Conservation (phyloP, 1,284 basidiomycete genomes). For the Paramarasmius palmivorus region DNA sequence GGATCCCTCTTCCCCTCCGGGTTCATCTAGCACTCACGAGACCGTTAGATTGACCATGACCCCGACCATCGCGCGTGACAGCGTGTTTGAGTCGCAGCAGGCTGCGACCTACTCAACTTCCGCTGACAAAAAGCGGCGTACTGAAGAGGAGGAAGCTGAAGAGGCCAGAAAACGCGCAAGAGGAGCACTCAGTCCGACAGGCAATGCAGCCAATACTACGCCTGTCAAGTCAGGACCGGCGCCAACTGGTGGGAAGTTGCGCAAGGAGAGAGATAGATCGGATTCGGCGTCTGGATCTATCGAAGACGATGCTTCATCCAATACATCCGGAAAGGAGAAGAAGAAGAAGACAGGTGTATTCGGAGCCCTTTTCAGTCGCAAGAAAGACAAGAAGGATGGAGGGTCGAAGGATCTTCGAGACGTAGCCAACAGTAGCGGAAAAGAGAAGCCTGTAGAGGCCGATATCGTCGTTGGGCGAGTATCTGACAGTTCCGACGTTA, state of each 20-base stretch:
- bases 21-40: constrained; percentile 37
- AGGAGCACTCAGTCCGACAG: constrained; percentile 37
- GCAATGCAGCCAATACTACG: constrained; percentile 22
- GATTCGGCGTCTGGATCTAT: constrained; percentile 19
- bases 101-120: constrained; percentile 44
- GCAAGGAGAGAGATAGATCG: constrained; percentile 58
- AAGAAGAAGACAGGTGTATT: constrained; percentile 75
- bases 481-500: not conserved
- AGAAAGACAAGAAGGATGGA: constrained; percentile 59
- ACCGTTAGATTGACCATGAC: constrained; percentile 78
- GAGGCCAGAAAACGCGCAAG: constrained; percentile 54
- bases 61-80: constrained; percentile 67
- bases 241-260: constrained; percentile 49
- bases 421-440: constrained; percentile 44
- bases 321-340: constrained; percentile 44
- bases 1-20: constrained; percentile 21
- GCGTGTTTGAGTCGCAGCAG: constrained; percentile 38
- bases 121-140: constrained; percentile 57
- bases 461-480: not conserved
- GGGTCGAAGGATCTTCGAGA: constrained; percentile 3
- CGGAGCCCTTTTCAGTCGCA: constrained; percentile 71
- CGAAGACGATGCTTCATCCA: constrained; percentile 38
- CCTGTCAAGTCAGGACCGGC: constrained; percentile 7
- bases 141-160: constrained; percentile 64
- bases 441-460: constrained; percentile 12